These are phyloP conservation scores for Ustilago trichophora DNA, from an alignment of 1,284 basidiomycete species.

Conservation along the genomic window DNA sequence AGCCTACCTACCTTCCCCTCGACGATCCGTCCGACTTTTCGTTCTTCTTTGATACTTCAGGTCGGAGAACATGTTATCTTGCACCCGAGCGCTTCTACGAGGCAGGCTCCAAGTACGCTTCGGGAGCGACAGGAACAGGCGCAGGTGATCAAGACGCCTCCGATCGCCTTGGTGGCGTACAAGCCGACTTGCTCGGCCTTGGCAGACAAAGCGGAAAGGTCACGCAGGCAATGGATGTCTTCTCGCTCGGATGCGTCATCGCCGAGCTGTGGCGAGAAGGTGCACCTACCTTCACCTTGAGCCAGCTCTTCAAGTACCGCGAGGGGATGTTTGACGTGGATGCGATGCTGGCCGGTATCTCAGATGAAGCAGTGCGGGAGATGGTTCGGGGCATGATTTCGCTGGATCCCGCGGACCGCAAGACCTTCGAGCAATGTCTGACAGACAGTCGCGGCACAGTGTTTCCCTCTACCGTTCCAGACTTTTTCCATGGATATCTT, in stretches of 20 bases:
- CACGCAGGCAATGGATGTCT: conserved; percentile 97
- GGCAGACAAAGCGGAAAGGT: conserved; percentile 77
- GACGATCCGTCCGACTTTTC: conserved; percentile 98
- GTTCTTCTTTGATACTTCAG: conserved; percentile 96
- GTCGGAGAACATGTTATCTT: conserved; percentile 90
- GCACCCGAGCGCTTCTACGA: conserved; percentile 96
- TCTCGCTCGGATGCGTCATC: conserved; percentile 92
- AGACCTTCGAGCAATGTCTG: conserved; percentile 84
- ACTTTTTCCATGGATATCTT: conserved; percentile 89
- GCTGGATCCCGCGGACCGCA: conserved; percentile 79
- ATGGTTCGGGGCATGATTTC: conserved; percentile 86
- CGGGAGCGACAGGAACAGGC: not conserved
- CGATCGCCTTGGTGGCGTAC: conserved; percentile 26
- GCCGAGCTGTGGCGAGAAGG: conserved; percentile 97
- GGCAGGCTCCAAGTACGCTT: conserved; percentile 72
- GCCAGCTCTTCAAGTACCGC: conserved; percentile 93
- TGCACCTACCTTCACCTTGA: conserved; percentile 89
- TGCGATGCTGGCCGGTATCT: conserved; percentile 77
- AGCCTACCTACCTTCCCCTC: conserved; percentile 91
- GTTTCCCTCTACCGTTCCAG: conserved; percentile 92
- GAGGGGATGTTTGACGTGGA: conserved; percentile 84
- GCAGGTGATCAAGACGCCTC: conserved; percentile 1
- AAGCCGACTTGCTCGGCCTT: conserved; percentile 52
- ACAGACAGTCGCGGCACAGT: conserved; percentile 77
- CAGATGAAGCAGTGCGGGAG: conserved; percentile 80